Conservation (phyloP, 148 eudicot species). For the Suaeda aralocaspica region DNA sequence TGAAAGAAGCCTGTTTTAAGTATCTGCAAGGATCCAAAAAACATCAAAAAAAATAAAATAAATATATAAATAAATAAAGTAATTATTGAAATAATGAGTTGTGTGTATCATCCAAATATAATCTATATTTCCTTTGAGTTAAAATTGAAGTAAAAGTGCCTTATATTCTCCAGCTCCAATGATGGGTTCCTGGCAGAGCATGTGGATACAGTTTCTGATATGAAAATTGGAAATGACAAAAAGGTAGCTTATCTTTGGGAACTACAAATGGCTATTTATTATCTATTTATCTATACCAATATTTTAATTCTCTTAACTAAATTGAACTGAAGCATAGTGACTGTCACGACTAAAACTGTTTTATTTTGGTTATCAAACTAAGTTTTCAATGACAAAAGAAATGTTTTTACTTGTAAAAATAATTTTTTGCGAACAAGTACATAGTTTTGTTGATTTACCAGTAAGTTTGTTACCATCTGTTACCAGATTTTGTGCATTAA, state of each 20-base stretch:
- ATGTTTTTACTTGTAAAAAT: background rate
- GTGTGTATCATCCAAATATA: no score
- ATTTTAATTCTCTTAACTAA: background rate
- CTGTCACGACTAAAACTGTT: background rate
- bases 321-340: background rate
- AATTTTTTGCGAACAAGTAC: no score
- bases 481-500: no score
- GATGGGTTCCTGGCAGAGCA: background rate
- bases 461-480: no score
- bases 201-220: background rate
- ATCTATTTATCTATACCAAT: background rate
- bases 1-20: conserved; percentile 96
- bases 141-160: background rate
- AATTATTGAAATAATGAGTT: background rate
- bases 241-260: background rate
- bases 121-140: no score
- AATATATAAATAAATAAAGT: no score
- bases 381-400: background rate
- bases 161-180: background rate
- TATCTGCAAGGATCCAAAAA: conserved; percentile 45
- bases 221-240: background rate
- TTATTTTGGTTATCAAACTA: no score
- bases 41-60: background rate
- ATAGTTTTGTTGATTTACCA: no score
- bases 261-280: background rate